Base-by-base conservation (phyloP, 225 moss, liverwort and hornwort genomes). In the Straminergon stramineum region DNA sequence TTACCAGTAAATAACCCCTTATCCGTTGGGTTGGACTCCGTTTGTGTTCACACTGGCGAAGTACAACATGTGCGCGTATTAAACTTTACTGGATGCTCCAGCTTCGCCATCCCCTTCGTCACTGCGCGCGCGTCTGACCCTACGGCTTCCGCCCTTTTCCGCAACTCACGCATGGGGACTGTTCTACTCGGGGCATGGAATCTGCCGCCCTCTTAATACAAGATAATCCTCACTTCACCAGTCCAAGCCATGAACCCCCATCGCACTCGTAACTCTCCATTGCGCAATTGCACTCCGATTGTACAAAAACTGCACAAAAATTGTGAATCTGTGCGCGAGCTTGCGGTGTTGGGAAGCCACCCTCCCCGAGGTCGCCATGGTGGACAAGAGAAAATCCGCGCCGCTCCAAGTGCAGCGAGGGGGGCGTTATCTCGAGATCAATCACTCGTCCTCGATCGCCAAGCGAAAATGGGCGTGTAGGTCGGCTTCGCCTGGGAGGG, bases 281-380 rank as follows among this genome's bases (percentile, higher is more conserved):
- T 27, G 27, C 39, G 7, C 58, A 5, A 39, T 39, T 58, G 39
- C 79, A 79, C 58, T 7, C 58, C 79, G 27, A 79, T 17, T 27
- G 57, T 26, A 7, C 23, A 14, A 35, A 35, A 35, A 55, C 23
- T 55, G 34, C 11, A 20, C 76, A 13, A 53, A 53, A 77, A 58
- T n/a, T 78, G 76, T 76, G 23, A 37, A 24, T 37, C 23, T 37
- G 79, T 17, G 11, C 27, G 17, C n/a, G 79, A 37, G 37, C 56
- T 79, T 24, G 37, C 37, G 63, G 67, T 9, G 32, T 10, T 35
- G 24, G 12, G 37, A 37, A 21, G 53, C 20, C 26, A 51, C 15
- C 7, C 23, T 65, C 9, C 14, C 20, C 13, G 52, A 57, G 81
- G 37, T 89, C 82, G 92, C 89, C 15, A 92, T 94, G 92, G 92